Percentiles rank a stretch among this genome's conserved stretches.
phyloP scores from a whole-genome alignment of 2,329 filamentous ascomycete species.

The Penicillium paneum region DNA sequence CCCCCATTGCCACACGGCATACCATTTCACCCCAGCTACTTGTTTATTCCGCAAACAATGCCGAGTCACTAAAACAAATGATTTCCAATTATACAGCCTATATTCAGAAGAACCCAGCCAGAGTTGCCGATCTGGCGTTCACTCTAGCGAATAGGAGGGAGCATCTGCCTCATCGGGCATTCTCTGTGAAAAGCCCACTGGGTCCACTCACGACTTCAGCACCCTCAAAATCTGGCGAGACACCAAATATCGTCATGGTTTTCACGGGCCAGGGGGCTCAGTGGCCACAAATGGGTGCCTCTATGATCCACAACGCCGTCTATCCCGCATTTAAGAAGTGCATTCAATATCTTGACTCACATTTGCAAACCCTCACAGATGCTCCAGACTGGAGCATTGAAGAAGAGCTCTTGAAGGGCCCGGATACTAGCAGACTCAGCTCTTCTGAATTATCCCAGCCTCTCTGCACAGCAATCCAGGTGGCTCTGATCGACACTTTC shows the following conservation, averaged over 20 bases:
- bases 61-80: neutral
- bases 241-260: conserved; percentile 4
- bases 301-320: neutral
- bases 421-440: neutral
- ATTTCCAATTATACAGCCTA: neutral
- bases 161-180: conserved; percentile 2
- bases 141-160: conserved; percentile 11
- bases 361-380: neutral
- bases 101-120: neutral
- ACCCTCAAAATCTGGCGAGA: neutral
- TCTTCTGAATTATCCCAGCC: conserved; percentile 12
- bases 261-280: conserved; percentile 27
- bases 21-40: neutral
- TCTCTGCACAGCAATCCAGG: conserved; percentile 19
- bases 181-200: neutral
- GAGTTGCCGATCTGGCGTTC: conserved; percentile 6
- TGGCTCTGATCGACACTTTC: conserved; percentile 15
- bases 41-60: conserved; percentile 8
- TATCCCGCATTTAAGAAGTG: neutral
- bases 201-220: neutral
- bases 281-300: conserved; percentile 20
- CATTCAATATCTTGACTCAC: conserved; percentile 2
- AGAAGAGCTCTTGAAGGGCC: conserved; percentile 7
- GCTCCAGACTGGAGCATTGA: conserved; percentile 11
- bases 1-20: neutral